Evolutionary conservation across 306 rosid species (phyloP).

Genomic region (Cucurbita moschata): DNA sequence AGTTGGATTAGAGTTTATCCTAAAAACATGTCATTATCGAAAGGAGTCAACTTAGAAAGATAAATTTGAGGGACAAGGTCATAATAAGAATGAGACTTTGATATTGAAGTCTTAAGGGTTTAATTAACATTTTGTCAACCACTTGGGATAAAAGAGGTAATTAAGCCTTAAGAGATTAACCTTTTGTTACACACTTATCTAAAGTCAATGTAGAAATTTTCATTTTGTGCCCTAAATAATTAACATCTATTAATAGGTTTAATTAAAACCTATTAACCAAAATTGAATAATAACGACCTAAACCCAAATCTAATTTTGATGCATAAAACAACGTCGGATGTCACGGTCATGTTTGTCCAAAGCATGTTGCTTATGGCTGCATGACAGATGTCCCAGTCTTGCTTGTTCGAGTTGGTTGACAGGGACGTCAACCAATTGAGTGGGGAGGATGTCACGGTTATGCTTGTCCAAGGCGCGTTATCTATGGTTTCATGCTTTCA

Average conservation of each 20-base stretch:
- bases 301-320: neutral
- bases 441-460: too few relatives aligned
- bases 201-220: neutral
- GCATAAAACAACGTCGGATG: too few relatives aligned
- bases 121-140: neutral
- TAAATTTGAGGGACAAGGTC: neutral
- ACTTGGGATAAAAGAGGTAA: neutral
- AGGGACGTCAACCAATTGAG: too few relatives aligned
- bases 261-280: neutral
- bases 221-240: neutral
- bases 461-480: too few relatives aligned
- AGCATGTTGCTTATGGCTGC: too few relatives aligned
- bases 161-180: neutral
- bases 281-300: neutral
- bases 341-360: too few relatives aligned
- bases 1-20: neutral
- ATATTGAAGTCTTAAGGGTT: neutral
- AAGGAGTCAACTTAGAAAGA: neutral
- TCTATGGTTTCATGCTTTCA: too few relatives aligned
- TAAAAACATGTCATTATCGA: neutral
- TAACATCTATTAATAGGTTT: neutral
- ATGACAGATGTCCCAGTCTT: too few relatives aligned
- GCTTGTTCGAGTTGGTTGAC: too few relatives aligned
- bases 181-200: neutral
- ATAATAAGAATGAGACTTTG: conserved; percentile 1